Base-by-base conservation (phyloP, 139 green algal species). In the Closterium sp. region DNA sequence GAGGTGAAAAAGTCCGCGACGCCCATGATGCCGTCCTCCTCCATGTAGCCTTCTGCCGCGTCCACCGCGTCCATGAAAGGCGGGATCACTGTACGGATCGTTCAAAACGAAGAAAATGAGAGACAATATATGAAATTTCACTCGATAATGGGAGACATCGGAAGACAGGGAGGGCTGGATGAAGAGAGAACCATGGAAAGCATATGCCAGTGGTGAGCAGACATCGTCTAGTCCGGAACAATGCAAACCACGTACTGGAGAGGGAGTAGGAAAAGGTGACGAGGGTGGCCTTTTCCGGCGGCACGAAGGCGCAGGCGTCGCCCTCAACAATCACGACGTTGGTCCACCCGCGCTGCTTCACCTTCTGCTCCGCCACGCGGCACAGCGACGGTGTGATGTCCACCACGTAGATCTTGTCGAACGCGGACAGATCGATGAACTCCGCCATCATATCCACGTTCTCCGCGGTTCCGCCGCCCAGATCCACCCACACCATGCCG, bases 261-360 rank as follows among this genome's bases (percentile, higher is more conserved):
- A 99, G 96, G 0, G 97, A 99, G 96, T 99, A 99, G 89, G 97
- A 98, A 96, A 99, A 99, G 89, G 98, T 99, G 92, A 99, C 95
- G n/a, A 99, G 94, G 19, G 95, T 96, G 6, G 97, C 98, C 70
- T 94, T 95, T 30, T 91, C 91, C 79, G 96, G 94, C 9, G 97
- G 94, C n/a, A 62, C 32, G 90, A 98, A 99, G 31, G 92, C 95
- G 96, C 97, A 99, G 6, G 97, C 98, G 92, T 99, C 98, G 0
- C 92, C 97, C 94, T 99, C 97, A 0, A 99, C 92, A 0, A 99
- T 97, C 30, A 97, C 92, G 92, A 99, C 98, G 88, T 99, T 99
- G 42, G 95, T 96, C 98, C 98, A 99, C 17, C 96, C 96, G 87
- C 97, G 97, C 86, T 94, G 91, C 89, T 92, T 89, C 1, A 97